phyloP scores from a whole-genome alignment of 805 yeast genomes.

The Nakazawaea ishiwadae region DNA sequence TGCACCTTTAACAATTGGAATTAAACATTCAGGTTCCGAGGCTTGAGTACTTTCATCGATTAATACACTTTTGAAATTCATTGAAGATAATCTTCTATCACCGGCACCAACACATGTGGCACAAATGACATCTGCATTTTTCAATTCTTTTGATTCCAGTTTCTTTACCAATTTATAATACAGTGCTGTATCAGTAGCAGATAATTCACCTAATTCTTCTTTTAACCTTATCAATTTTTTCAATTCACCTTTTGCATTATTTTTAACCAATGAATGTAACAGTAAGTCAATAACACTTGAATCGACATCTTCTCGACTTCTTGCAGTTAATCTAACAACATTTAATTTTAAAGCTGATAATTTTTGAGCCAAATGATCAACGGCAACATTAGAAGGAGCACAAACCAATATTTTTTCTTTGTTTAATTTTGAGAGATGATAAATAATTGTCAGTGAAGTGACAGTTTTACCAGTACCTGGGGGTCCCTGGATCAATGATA shows the following conservation, averaged over 20 bases:
- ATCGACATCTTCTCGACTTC: conserved; percentile 76
- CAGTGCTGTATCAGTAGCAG: conserved; percentile 44
- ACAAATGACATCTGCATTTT: conserved; percentile 73
- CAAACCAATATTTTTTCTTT: conserved; percentile 73
- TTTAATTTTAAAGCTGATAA: conserved; percentile 65
- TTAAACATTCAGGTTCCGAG: conserved; percentile 85
- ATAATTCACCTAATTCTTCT: conserved; percentile 66
- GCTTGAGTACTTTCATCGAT: conserved; percentile 95
- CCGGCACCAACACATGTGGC: conserved; percentile 94
- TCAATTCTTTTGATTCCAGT: conserved; percentile 46
- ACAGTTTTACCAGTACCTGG: conserved; percentile 97
- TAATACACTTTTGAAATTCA: conserved; percentile 70
- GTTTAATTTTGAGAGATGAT: conserved; percentile 62
- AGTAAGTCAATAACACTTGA: conserved; percentile 49
- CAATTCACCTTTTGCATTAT: conserved; percentile 48
- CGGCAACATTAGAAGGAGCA: conserved; percentile 96
- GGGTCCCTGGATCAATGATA: conserved; percentile 88
- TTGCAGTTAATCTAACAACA: conserved; percentile 75
- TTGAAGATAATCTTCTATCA: conserved; percentile 51
- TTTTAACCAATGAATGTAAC: conserved; percentile 47
- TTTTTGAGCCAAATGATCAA: conserved; percentile 81
- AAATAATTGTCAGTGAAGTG: conserved; percentile 83
- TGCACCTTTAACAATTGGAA: conserved; percentile 86
- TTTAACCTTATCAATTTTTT: conserved; percentile 54
- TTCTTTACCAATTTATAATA: conserved; percentile 36